Conservation (phyloP, 108 stramenopile species). For the Nannochloropsis oceanica region DNA sequence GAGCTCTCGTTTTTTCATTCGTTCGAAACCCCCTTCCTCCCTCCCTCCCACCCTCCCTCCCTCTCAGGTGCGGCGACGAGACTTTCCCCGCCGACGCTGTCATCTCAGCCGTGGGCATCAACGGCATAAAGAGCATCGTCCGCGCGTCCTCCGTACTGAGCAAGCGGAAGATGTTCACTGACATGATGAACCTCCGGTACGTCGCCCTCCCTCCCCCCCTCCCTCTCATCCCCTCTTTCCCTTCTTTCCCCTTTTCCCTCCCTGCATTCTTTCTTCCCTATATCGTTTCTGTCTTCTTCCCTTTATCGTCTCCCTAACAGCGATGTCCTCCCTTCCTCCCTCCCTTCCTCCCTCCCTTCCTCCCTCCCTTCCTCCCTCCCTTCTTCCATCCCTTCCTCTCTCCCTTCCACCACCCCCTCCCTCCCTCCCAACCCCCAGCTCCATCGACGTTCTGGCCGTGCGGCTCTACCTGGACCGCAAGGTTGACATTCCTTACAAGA, state of each 20-base stretch:
- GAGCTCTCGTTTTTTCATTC: conserved; percentile 41
- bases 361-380: too few relatives aligned
- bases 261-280: not conserved
- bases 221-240: too few relatives aligned
- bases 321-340: not conserved
- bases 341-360: too few relatives aligned
- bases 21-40: too few relatives aligned
- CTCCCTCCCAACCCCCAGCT: too few relatives aligned
- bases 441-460: conserved; percentile 56
- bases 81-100: conserved; percentile 22
- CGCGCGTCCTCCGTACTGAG: conserved; percentile 19
- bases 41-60: not conserved
- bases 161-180: conserved; percentile 41
- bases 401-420: too few relatives aligned
- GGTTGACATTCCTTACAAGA: conserved; percentile 47
- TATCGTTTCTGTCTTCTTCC: not conserved
- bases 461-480: conserved; percentile 47
- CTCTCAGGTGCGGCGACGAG: conserved; percentile 43
- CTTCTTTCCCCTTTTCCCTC: not conserved
- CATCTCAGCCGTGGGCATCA: conserved; percentile 57
- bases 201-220: too few relatives aligned
- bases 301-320: not conserved
- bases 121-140: conserved; percentile 45
- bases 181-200: conserved; percentile 46
- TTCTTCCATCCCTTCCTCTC: too few relatives aligned